Evolutionary conservation across 1,284 basidiomycete genomes (phyloP), one percentile per base, ranked within the genome.

Genomic region (Trichosporon sp.): DNA sequence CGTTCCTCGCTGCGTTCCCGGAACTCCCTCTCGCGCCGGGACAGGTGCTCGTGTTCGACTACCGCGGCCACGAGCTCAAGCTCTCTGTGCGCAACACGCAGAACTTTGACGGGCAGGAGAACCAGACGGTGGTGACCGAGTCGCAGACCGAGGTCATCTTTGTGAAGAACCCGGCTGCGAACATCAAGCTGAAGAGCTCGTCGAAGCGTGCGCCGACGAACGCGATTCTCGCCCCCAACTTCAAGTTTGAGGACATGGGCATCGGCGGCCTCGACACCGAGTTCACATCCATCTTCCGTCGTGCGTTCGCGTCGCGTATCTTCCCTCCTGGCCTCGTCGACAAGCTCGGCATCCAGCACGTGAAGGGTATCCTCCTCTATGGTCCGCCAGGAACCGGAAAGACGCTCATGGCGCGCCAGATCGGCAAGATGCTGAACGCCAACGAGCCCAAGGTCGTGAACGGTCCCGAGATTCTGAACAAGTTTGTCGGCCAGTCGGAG

Each of bases 241-340:
- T 99, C 89, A 98, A 97, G 84, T 99, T 99, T 77, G 93, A 98
- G 81, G 97, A 99, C 83, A 99, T 99, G 96, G 97, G 97, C 32
- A 98, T 99, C 79, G 97, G 97, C 81, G 97, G 97, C 81, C 87
- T 99, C 54, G 97, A 99, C 83, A 87, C 89, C 7, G 97, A 99
- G 81, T 99, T 99, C 81, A 90, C 90, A 70, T 91, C 94, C 70
- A 99, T 99, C 81, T 99, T 99, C 87, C 93, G 97, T 83, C 92
- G 97, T 81, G 97, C 97, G 0, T 99, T 99, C 82, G 96, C 97
- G 0, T 95, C 92, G 71, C 94, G 97, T 71, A 96, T 99, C 63
- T 99, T 99, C 85, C 97, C 97, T 31, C 96, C 95, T 0, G 94
- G 90, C 0, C 88, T 99, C 1, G 96, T 99, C 3, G 96, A 99